Conservation (phyloP, 345 rosid genomes). For the Psidium guajava region DNA sequence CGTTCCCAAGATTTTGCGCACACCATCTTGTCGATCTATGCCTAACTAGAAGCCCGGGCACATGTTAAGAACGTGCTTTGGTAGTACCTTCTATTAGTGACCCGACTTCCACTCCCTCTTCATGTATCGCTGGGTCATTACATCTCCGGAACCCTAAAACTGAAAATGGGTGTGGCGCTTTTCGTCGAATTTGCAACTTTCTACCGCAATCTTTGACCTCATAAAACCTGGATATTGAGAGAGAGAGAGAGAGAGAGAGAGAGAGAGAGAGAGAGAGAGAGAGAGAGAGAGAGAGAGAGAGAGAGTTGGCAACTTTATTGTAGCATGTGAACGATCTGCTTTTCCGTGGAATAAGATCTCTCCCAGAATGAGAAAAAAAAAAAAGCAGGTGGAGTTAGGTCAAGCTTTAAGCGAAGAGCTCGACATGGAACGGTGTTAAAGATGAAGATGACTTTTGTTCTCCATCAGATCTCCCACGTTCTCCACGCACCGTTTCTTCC, state of each 20-base stretch:
- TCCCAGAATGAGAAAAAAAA: neutral
- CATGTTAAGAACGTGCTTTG: neutral
- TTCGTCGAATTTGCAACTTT: neutral
- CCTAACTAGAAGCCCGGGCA: neutral
- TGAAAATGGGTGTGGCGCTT: neutral
- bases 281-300: neutral
- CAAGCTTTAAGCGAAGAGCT: neutral
- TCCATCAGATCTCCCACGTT: neutral
- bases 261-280: too few species aligned
- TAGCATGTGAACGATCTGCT: conserved; percentile 10
- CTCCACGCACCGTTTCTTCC: neutral
- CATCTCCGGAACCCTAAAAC: neutral
- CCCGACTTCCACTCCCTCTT: neutral
- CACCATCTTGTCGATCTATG: neutral
- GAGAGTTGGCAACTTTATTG: neutral
- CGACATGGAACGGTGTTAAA: neutral
- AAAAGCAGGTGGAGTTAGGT: neutral
- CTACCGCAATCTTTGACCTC: neutral
- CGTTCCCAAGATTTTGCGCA: neutral
- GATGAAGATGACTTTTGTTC: neutral
- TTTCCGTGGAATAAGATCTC: conserved; percentile 10
- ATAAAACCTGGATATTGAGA: neutral
- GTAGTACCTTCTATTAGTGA: neutral
- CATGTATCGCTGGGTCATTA: neutral
- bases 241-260: neutral